A percentile compares a stretch with the other conserved stretches of the same genome.
phyloP scores from a whole-genome alignment of 129 eudicot species.

The Daucus carota region DH1_v3.0 NC_030388.2:22522001-22522500 shows the following conservation, averaged over 20 bases:
- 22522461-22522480: conserved; percentile 35
- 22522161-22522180: conserved; percentile 8
- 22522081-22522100: conserved; percentile 35
- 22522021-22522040: conserved; percentile 29
- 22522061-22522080: conserved; percentile 3
- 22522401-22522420: conserved; percentile 43
- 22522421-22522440: conserved; percentile 40
- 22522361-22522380: conserved; percentile 20
- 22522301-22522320: conserved; percentile 40
- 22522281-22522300: background rate
- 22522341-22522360: conserved; percentile 34
- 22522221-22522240: conserved; percentile 39
- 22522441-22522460: conserved; percentile 38
- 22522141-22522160: conserved; percentile 3
- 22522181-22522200: conserved; percentile 45
- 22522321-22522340: conserved; percentile 44
- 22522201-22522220: conserved; percentile 38
- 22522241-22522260: conserved; percentile 53
- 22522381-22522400: conserved; percentile 38
- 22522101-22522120: conserved; percentile 37
- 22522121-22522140: conserved; percentile 15
- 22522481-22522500: conserved; percentile 30
- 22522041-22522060: background rate
- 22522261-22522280: conserved; percentile 43
- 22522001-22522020: conserved; percentile 42